These are phyloP conservation scores for Chaetomium sp. DNA, from an alignment of 2,329 filamentous ascomycete genomes.

Conservation along the genomic window DNA sequence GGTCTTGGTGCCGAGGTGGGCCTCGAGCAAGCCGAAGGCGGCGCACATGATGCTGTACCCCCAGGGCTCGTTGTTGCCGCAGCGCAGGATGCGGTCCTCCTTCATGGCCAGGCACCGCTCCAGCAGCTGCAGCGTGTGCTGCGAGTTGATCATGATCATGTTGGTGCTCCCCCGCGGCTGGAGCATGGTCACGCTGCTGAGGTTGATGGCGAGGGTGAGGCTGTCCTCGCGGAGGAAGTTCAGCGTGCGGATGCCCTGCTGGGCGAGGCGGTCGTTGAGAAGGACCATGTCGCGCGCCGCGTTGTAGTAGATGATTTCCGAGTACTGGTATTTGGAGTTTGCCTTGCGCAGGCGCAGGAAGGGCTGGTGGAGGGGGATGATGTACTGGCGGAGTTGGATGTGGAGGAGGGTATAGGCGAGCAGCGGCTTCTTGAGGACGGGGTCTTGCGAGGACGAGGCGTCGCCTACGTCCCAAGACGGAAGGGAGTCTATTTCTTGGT, in stretches of 20 bases:
- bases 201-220: conserved; percentile 61
- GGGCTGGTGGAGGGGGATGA: conserved; percentile 62
- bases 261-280: conserved; percentile 62
- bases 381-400: conserved; percentile 63
- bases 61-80: conserved; percentile 66
- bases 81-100: conserved; percentile 62
- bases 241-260: conserved; percentile 60
- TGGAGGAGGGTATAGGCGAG: conserved; percentile 63
- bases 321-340: conserved; percentile 64
- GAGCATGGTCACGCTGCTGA: conserved; percentile 62
- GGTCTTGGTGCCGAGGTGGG: conserved; percentile 60
- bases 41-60: conserved; percentile 66
- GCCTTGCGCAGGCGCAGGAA: conserved; percentile 61
- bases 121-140: conserved; percentile 62
- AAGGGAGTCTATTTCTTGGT: conserved; percentile 61
- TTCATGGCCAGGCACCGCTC: conserved; percentile 64
- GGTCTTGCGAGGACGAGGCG: not conserved
- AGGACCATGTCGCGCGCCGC: conserved; percentile 63
- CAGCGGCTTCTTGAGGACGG: conserved; percentile 54
- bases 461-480: conserved; percentile 56
- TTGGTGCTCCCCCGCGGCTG: conserved; percentile 61
- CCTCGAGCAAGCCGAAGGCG: conserved; percentile 60
- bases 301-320: conserved; percentile 65
- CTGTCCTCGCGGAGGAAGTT: conserved; percentile 64
- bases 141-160: conserved; percentile 64